Base-by-base conservation (phyloP, 2,329 filamentous ascomycete genomes). In the Macrophomina pseudophaseolina region DNA sequence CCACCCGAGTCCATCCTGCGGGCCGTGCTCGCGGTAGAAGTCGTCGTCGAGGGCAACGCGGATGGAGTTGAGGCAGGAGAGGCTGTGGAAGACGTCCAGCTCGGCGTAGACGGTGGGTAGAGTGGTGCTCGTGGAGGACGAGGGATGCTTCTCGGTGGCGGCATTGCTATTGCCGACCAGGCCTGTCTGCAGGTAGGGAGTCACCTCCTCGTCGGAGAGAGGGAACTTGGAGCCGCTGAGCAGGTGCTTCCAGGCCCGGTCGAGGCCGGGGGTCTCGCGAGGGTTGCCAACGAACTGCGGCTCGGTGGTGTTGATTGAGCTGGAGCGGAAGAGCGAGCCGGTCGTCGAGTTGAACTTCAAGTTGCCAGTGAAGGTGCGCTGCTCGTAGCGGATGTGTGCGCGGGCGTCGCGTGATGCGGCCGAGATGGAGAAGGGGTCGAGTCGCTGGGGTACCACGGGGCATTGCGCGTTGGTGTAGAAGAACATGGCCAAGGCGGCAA, bases 401-500 rank as follows among this genome's bases (percentile, higher is more conserved):
- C 56, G 49, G 35, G 58, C 58, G 16, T 54, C 56, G 49, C 48
- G 42, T 8, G 64, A 66, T 12, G 48, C 40, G 23, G 56, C 48
- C 1, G 65, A 63, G 30, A 66, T 48, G 2, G 56, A 42, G 12
- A 66, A 52, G 3, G 58, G 56, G 18, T 62, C 58, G 5, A 48
- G 30, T 5, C 46, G 56, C 44, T 38, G 52, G 5, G 46, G 48
- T 18, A 54, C 23, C 4, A 66, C 48, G 12, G 65, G 65, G 7
- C 65, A 66, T 11, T 66, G 58, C n/a, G 65, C 56, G 56, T 62
- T 59, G 23, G 33, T 33, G 52, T 66, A 66, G 30, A 66, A 59
- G 56, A 66, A 66, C 16, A 54, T 38, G 44, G 56, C 49, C 28
- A 66, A 46, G 8, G 56, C 48, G 48, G 58, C 56, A 23, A 62